These are phyloP conservation scores for Cladobotryum protrusum DNA, from an alignment of 2,329 filamentous ascomycete genomes.

Conservation along the genomic window DNA sequence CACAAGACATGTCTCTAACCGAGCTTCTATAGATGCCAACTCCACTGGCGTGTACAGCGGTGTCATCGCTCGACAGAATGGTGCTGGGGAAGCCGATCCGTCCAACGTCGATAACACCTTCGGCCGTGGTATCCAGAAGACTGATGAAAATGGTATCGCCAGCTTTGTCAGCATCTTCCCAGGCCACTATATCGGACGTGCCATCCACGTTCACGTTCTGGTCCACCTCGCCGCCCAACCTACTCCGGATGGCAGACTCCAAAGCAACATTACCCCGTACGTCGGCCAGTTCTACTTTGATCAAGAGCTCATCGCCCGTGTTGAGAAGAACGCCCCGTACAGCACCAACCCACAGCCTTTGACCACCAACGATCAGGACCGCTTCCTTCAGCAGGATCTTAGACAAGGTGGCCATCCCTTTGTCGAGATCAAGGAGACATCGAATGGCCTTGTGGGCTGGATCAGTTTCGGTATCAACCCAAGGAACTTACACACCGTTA, in stretches of 20 bases:
- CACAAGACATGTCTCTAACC: not conserved
- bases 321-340: not conserved
- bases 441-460: not conserved
- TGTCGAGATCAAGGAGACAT: not conserved
- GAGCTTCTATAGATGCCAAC: constrained; percentile 29
- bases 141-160: constrained; percentile 33
- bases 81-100: constrained; percentile 21
- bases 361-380: not conserved
- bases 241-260: not conserved
- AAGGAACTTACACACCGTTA: not conserved
- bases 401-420: not conserved
- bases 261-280: not conserved
- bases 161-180: constrained; percentile 39
- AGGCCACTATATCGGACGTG: constrained; percentile 36
- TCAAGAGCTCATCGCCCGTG: not conserved
- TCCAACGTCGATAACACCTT: constrained; percentile 27
- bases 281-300: constrained; percentile 6
- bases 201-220: constrained; percentile 36
- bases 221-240: constrained; percentile 10
- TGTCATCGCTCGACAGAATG: constrained; percentile 30
- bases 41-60: constrained; percentile 40
- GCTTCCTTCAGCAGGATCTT: not conserved
- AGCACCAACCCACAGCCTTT: not conserved
- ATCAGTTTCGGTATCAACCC: not conserved
- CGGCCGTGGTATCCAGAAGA: constrained; percentile 35